Conservation (phyloP, 2,329 filamentous ascomycete species). For the Neurospora crassa region DNA sequence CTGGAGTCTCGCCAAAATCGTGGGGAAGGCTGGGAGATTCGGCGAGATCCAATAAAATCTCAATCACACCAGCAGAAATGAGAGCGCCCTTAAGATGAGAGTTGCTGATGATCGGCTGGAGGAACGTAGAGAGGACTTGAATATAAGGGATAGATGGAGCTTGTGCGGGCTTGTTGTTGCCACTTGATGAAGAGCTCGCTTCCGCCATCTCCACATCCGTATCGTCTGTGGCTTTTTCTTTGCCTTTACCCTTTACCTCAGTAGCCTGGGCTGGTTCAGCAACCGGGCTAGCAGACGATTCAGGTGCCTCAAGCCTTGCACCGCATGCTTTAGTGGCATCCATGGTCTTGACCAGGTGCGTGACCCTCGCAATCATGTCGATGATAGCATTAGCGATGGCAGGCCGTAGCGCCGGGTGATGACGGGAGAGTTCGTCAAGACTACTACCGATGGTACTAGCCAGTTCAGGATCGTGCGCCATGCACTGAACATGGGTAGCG, state of each 20-base stretch:
- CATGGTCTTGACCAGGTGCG: conserved; percentile 61
- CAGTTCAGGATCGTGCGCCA: conserved; percentile 63
- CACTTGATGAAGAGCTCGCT: conserved; percentile 16
- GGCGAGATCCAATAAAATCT: conserved; percentile 74
- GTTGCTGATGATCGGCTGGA: conserved; percentile 67
- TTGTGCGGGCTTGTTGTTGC: not conserved
- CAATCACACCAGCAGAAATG: conserved; percentile 69
- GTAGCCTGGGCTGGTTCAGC: conserved; percentile 14
- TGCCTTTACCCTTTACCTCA: conserved; percentile 23
- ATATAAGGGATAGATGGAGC: conserved; percentile 51
- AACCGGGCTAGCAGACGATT: conserved; percentile 17
- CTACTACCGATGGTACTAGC: conserved; percentile 67
- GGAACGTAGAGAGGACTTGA: conserved; percentile 65
- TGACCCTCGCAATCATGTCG: conserved; percentile 78
- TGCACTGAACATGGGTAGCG: conserved; percentile 73
- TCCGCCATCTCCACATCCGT: conserved; percentile 61
- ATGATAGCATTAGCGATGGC: conserved; percentile 78
- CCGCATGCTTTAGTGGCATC: conserved; percentile 63
- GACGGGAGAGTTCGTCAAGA: conserved; percentile 90
- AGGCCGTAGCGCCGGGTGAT: conserved; percentile 76
- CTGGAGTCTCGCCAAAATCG: conserved; percentile 56
- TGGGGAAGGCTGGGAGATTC: conserved; percentile 72
- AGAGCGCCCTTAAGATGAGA: conserved; percentile 62
- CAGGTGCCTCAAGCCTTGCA: conserved; percentile 63
- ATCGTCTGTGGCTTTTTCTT: conserved; percentile 28